Conservation (phyloP, 768 basidiomycete genomes). For the Lentinula detonsa region DNA sequence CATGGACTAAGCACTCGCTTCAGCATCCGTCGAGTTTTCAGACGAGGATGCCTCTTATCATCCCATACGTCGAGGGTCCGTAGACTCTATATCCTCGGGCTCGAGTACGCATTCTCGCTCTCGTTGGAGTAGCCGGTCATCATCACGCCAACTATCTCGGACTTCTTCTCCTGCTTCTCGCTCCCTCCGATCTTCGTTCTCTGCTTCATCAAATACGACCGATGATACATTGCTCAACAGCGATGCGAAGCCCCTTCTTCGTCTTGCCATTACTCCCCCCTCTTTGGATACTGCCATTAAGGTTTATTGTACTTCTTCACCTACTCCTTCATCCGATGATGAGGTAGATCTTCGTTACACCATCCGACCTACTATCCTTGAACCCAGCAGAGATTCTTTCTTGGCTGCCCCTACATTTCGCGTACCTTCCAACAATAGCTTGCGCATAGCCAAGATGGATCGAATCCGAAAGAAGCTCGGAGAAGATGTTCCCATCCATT, state of each 20-base stretch:
- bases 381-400: constrained; percentile 8
- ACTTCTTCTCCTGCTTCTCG: neutral
- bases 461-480: constrained; percentile 57
- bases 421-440: constrained; percentile 32
- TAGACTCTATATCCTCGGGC: neutral
- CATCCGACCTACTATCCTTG: constrained; percentile 12
- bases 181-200: neutral
- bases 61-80: neutral
- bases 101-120: neutral
- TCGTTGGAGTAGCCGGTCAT: neutral
- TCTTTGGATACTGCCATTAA: neutral
- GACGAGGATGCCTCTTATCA: neutral
- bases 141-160: neutral
- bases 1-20: neutral
- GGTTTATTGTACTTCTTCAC: neutral
- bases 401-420: constrained; percentile 12
- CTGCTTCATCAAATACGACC: neutral
- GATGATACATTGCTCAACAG: neutral
- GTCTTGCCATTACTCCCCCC: constrained; percentile 2
- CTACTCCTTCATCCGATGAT: neutral
- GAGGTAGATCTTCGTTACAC: neutral
- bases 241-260: constrained; percentile 15
- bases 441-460: constrained; percentile 57
- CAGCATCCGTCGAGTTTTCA: neutral
- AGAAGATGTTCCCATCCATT: constrained; percentile 51